Percentiles rank a stretch among this genome's conserved stretches.
Conservation (phyloP, 768 basidiomycete species). For the Imleria badia region DNA sequence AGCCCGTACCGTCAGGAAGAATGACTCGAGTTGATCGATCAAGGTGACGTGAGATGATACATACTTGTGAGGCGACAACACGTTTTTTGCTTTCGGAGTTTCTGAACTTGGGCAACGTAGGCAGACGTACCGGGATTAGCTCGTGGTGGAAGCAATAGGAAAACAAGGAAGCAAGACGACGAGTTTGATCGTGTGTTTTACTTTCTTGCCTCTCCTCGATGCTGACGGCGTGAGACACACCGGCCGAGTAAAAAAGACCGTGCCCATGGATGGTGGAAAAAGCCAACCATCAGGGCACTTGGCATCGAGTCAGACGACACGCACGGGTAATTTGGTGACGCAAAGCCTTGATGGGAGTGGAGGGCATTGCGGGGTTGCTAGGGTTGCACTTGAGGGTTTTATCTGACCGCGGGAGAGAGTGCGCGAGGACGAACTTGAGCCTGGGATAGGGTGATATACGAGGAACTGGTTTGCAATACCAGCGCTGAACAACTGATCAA, state of each 20-base stretch:
- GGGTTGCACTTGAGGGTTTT: conserved; percentile 74
- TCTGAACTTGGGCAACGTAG: conserved; percentile 63
- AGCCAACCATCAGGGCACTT: conserved; percentile 70
- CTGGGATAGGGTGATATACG: neutral
- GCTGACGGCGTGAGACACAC: conserved; percentile 9
- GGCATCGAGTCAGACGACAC: conserved; percentile 51
- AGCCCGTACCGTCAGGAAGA: neutral
- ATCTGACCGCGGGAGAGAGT: conserved; percentile 36
- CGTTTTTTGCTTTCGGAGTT: conserved; percentile 15
- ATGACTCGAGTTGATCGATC: neutral
- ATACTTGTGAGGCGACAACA: neutral
- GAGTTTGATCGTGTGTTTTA: conserved; percentile 45
- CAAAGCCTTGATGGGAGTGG: conserved; percentile 38
- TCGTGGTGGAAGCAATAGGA: neutral
- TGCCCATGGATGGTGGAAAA: conserved; percentile 68
- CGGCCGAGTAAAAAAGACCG: neutral
- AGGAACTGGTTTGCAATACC: no score
- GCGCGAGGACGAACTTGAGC: neutral
- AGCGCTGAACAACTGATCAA: conserved; percentile 77
- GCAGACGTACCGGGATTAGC: conserved; percentile 57
- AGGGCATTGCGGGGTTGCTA: conserved; percentile 63
- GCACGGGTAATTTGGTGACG: conserved; percentile 55
- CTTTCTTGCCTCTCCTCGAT: conserved; percentile 61
- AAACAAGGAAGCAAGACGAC: conserved; percentile 29
- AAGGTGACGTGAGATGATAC: neutral